Conservation (phyloP, 2,329 filamentous ascomycete species). For the Malbranchea cinnamomea region DNA sequence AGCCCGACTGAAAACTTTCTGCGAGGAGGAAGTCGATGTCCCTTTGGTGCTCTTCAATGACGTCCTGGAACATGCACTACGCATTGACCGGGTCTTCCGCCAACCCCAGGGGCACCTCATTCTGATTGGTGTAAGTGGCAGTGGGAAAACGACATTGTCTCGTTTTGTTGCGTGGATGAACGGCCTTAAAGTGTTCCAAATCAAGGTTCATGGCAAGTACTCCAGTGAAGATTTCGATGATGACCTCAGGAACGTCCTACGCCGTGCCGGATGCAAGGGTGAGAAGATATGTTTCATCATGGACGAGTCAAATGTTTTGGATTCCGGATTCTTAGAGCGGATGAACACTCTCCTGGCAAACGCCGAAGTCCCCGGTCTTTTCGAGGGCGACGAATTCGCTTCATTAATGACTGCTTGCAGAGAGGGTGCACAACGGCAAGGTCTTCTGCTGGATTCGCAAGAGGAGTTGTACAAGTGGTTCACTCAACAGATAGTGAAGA, state of each 20-base stretch:
- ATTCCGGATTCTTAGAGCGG: slow-evolving; percentile 94
- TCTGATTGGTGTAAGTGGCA: slow-evolving; percentile 93
- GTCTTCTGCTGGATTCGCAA: slow-evolving; percentile 85
- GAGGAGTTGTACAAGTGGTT: slow-evolving; percentile 99
- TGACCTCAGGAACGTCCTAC: slow-evolving; percentile 82
- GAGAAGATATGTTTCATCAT: slow-evolving; percentile 99
- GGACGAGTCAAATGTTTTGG: slow-evolving; percentile 96
- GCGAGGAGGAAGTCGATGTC: slow-evolving; percentile 97
- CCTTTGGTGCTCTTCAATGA: slow-evolving; percentile 99
- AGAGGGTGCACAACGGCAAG: slow-evolving; percentile 92
- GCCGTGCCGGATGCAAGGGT: slow-evolving; percentile 88
- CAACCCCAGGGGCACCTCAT: slow-evolving; percentile 98
- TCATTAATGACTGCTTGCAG: slow-evolving; percentile 99
- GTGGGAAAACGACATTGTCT: slow-evolving; percentile 94
- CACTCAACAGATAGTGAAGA: slow-evolving; percentile 97
- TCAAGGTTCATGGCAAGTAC: slow-evolving; percentile 98
- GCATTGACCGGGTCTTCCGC: slow-evolving; percentile 96
- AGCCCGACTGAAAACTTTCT: slow-evolving; percentile 92
- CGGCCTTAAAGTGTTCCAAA: slow-evolving; percentile 95
- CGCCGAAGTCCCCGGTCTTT: slow-evolving; percentile 95
- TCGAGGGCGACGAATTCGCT: slow-evolving; percentile 96
- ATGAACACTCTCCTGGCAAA: slow-evolving; percentile 99
- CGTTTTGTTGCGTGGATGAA: slow-evolving; percentile 99
- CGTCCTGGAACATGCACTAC: slow-evolving; percentile 90
- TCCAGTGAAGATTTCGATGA: slow-evolving; percentile 98